Base-by-base conservation (phyloP, 2,329 filamentous ascomycete species). In the Ceratocystis huliohia region DNA sequence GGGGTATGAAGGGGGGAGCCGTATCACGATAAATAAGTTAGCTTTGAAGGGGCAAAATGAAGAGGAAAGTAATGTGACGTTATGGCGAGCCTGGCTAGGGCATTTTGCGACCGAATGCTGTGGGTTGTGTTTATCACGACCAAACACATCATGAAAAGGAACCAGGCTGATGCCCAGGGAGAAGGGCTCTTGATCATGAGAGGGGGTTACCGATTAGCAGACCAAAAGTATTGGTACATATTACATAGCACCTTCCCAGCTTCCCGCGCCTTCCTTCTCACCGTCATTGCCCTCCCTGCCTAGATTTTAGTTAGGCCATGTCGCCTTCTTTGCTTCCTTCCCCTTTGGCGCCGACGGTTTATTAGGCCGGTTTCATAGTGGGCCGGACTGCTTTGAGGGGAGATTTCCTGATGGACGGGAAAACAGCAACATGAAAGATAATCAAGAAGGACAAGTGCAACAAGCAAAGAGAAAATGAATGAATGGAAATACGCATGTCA, bases 321-420 rank as follows among this genome's bases (percentile, higher is more conserved):
- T n/a, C 8, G 56, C 10, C 56, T 50, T 25, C 22, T 25, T 13
- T 50, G 10, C 5, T 20, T 41, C 44, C 15, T 17, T 44, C 44
- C 20, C 7, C 45, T 28, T 59, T 59, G 28, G 28, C 56, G 56
- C 56, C 56, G 56, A 59, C 56, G 25, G 56, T 59, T 59, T 59
- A 59, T 59, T 59, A 59, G 56, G 15, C 56, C 56, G 28, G 56
- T 59, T 59, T 59, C 56, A 59, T 30, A 37, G 56, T 59, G 5
- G 10, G 30, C 15, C 17, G 28, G 6, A 15, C 13, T 56, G 3
- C 20, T 25, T 20, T 25, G 50, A 15, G 25, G 28, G 50, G 13
- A 15, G 25, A 6, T 22, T 10, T 2, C 20, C 20, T 22, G 15
- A 22, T 15, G 25, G 50, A 2, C 20, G 20, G 50, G 50, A 25